A percentile compares a stretch with the other conserved stretches of the same genome.
Conservation (phyloP, 176 grass and related monocot species). For the Triticum timopheevii region DNA sequence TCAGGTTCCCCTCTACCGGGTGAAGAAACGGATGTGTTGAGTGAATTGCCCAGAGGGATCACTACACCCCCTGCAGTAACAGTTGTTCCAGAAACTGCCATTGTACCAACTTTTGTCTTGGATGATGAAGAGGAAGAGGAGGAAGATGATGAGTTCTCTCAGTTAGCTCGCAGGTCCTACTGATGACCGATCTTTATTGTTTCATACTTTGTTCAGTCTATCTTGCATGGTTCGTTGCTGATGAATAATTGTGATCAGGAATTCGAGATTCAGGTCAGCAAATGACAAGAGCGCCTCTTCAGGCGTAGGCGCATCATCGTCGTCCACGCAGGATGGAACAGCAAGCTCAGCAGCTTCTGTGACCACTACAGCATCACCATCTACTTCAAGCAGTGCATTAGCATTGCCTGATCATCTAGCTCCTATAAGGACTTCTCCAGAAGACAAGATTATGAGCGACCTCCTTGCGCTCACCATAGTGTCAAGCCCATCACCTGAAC, state of each 20-base stretch:
- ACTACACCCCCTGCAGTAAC: conserved; percentile 3
- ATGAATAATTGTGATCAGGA: conserved; percentile 50
- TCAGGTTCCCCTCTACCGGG: conserved; percentile 48
- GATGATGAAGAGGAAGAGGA: conserved; percentile 40
- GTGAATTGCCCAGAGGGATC: not conserved
- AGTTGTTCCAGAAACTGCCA: conserved; percentile 28
- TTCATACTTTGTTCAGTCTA: not conserved
- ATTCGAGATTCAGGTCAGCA: conserved; percentile 41
- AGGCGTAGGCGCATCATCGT: not conserved
- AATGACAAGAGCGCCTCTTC: conserved; percentile 23
- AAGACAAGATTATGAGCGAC: conserved; percentile 66
- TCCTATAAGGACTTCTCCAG: conserved; percentile 39
- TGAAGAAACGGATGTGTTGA: conserved; percentile 31
- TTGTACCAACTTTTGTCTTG: conserved; percentile 17
- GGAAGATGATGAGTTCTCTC: conserved; percentile 75
- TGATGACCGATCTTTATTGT: not conserved
- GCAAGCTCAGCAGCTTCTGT: conserved; percentile 9
- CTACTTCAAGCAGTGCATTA: conserved; percentile 38
- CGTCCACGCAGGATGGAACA: not conserved
- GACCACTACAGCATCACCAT: conserved; percentile 31
- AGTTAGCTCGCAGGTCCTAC: conserved; percentile 69
- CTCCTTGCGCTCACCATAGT: conserved; percentile 63
- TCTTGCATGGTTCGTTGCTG: not conserved
- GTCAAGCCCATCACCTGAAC: conserved; percentile 37
- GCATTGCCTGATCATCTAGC: conserved; percentile 47